Base-by-base conservation (phyloP, 345 rosid species). In the Corchorus olitorius region DNA sequence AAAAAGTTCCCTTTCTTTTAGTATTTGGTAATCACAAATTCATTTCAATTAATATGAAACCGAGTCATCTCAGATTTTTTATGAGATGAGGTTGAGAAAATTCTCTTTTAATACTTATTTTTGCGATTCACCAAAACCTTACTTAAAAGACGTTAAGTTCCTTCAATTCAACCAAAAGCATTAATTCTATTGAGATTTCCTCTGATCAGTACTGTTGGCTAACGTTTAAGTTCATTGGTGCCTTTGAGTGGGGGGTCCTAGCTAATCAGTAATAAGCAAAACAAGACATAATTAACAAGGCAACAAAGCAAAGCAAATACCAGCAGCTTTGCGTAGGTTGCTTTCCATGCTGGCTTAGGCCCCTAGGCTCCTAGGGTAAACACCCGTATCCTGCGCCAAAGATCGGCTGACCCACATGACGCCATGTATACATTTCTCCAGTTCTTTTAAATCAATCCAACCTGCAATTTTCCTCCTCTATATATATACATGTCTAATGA, bases 371-470 rank as follows among this genome's bases (percentile, higher is more conserved):
- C 71, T 79, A 65, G 46, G 65, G 80, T 45, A 58, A 81, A 81
- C 82, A 83, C 87, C 88, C 84, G 85, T 80, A 85, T 87, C 90
- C 84, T 80, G 73, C 79, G 82, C 86, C 82, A 83, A 80, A 85
- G 87, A 85, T 85, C 74, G 73, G 70, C 66, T 79, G 79, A 76
- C 80, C 75, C 79, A 50, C 27, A 68, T 82, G 77, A 82, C 83
- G 82, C 75, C 84, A 78, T 68, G 13, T 15, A 64, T 14, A 63
- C 10, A 39, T 27, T 63, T 65, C 70, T 75, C 77, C 19, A 27
- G 55, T 19, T 53, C 43, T 27, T 61, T 43, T 71, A 60, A 74
- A 73, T 58, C 74, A 49, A 65, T 27, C 72, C 45, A 6, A 50
- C 50, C 68, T 20, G 3, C 64, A 35, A 37, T 54, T 6, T 34